Conservation (phyloP, 495 filamentous ascomycete genomes). For the Talaromyces proteolyticus region DNA sequence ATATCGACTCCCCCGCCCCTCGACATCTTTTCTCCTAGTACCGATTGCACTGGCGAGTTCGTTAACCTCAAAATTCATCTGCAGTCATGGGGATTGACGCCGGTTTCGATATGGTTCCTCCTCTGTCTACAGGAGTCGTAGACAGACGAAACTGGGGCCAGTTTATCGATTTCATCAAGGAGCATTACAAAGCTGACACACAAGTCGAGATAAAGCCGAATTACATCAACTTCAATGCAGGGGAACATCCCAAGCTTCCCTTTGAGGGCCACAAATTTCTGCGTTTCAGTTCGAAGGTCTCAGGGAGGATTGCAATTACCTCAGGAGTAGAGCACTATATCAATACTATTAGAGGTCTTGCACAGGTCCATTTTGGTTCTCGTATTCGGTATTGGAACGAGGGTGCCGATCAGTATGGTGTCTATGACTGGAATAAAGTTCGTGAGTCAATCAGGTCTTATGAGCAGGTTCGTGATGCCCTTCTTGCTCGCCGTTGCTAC, state of each 20-base stretch:
- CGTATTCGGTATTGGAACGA: neutral
- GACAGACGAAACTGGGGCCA: neutral
- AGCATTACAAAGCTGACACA: neutral
- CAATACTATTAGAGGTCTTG: neutral
- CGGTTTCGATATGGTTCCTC: neutral
- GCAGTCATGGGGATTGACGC: neutral
- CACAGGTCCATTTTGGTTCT: neutral
- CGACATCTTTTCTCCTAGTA: too few relatives aligned
- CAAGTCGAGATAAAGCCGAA: neutral
- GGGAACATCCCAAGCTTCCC: neutral
- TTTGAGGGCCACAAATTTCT: neutral
- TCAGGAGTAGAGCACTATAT: neutral
- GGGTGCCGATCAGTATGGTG: neutral
- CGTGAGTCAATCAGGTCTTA: neutral
- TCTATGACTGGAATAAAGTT: neutral
- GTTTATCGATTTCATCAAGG: neutral
- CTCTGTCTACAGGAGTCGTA: neutral
- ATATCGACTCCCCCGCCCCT: too few relatives aligned
- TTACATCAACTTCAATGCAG: neutral
- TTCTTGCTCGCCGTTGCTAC: neutral
- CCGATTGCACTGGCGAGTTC: too few relatives aligned
- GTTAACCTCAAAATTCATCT: too few relatives aligned
- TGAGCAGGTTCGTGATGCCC: neutral
- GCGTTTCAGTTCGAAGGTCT: neutral
- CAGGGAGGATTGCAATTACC: neutral